Base-by-base conservation (phyloP, 169 alveolate genomes). In the Plasmodium vinckei region DNA sequence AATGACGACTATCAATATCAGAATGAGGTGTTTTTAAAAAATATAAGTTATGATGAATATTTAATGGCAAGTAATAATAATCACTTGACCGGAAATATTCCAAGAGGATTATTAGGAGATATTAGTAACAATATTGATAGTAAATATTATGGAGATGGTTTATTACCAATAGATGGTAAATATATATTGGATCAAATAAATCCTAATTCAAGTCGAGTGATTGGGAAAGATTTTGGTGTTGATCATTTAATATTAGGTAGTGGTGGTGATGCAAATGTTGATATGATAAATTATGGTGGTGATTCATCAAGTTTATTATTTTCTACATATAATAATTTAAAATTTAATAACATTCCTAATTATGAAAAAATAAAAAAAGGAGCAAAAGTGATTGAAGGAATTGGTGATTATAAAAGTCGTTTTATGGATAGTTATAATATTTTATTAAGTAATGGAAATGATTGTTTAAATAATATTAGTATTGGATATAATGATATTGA, bases 1-100 rank as follows among this genome's bases (percentile, higher is more conserved):
- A 75, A 77, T 51, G 88, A 77, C 3, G 65, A 61, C 51, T 77
- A 63, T 33, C 73, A 77, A n/a, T 77, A 77, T 57, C 88, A 77
- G 27, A 77, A 77, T 77, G 77, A 77, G 33, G 54, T 49, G 7
- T 77, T 63, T 64, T 64, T 63, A 65, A 77, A 77, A 44, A 21
- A 77, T 15, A 59, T 77, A 9, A 63, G 77, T 1, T 77, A 63
- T 64, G 63, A 75, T 77, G 88, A 77, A 19, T 27, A 57, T 17
- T 9, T 77, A 23, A 77, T 63, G 51, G n/a, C 63, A 19, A n/a
- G n/a, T n/a, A 25, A 63, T 25, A n/a, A n/a, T 21, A 25, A 63
- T 25, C 12, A 49, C 17, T 49, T 49, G 17, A 25, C 56, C 5
- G 21, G 25, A 46, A 23, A n/a, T 15, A 21, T 51, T 51, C 5